Evolutionary conservation across 352 stramenopile genomes (phyloP), one percentile per base, ranked within the genome.

Genomic region (Plasmopara viticola): DNA sequence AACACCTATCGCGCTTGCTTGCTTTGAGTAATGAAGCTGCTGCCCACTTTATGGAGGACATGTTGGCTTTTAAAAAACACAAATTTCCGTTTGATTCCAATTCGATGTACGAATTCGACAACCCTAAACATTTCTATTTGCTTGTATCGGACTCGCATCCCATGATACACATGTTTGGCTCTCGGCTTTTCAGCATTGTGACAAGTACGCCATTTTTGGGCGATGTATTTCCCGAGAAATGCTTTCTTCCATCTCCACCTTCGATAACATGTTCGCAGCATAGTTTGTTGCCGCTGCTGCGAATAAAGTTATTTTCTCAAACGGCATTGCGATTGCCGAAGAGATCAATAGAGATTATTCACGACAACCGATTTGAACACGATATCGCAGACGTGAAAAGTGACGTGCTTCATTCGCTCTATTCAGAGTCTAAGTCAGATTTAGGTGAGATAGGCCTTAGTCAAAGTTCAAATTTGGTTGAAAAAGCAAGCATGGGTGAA

Each of bases 61-160:
- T 90, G 15, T 45, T 88, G 39, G 67, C 79, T 28, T 88, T 77
- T 51, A 90, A 90, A 51, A 74, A 90, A 55, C 72, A 66, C 25
- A 87, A 87, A 53, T 81, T 86, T 55, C 79, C 79, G 2, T 90
- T 90, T 48, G 77, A 90, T 44, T 49, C 66, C 0, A 75, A 88
- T 31, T 84, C 73, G 1, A 72, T 83, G 53, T 84, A 71, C 51
- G 79, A 88, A n/a, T 87, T 87, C 42, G 79, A 90, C 41, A 86
- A 86, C 29, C 77, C 77, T 2, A 78, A 78, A 20, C 51, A 74
- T 37, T 90, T 90, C 41, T 90, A 88, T 51, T 65, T 80, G 65
- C 66, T 90, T 5, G 68, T 90, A 7, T 90, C 79, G 6, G 79
- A 90, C 45, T 86, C 77, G 5, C 79, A 86, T 52, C 77, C 77